Evolutionary conservation across 192 early-diverging fungal genomes (phyloP), one percentile per base, ranked within the genome.

Genomic region (Polychytrium aggregatum): DNA sequence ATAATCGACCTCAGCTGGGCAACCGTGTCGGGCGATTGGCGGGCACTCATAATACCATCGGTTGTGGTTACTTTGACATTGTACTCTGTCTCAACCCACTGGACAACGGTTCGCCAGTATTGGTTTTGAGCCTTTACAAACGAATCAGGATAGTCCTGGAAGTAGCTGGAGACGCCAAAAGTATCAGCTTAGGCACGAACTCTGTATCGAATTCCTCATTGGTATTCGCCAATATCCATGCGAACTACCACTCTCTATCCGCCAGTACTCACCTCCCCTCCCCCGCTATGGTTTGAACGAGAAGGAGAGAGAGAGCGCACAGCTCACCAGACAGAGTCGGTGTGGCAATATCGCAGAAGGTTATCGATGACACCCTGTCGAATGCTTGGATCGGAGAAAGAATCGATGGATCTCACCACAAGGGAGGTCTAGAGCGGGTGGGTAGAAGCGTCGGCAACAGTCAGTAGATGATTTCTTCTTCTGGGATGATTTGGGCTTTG

Each of bases 331-430:
- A 83, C 83, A 7, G 90, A 79, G 64, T 98, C 94, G 0, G 87
- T 93, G 36, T 93, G 82, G 38, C 89, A 61, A 62, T 86, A 98
- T 47, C 69, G 73, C 40, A 85, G 67, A 41, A 98, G 62, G 35
- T 82, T 81, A 35, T 79, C 70, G 50, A 91, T 72, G 24, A 85
- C 87, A 11, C 82, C 76, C 27, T 54, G 42, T 21, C 88, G 83
- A 20, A 70, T 68, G 18, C 68, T 54, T 10, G 67, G 38, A 46
- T 80, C 74, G 36, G 60, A 51, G 30, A 90, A 75, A 0, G 74
- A 79, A 54, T 92, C 90, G 31, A 90, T 79, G 0, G 90, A 79
- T 27, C 91, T 78, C 41, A 81, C 75, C 3, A 92, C 70, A n/a
- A 97, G 67, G 4, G 90, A 92, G 0, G 94, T 97, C 75, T 85